Evolutionary conservation across 768 basidiomycete species (phyloP).

Genomic region (Tylopilus vinaceipallidus): DNA sequence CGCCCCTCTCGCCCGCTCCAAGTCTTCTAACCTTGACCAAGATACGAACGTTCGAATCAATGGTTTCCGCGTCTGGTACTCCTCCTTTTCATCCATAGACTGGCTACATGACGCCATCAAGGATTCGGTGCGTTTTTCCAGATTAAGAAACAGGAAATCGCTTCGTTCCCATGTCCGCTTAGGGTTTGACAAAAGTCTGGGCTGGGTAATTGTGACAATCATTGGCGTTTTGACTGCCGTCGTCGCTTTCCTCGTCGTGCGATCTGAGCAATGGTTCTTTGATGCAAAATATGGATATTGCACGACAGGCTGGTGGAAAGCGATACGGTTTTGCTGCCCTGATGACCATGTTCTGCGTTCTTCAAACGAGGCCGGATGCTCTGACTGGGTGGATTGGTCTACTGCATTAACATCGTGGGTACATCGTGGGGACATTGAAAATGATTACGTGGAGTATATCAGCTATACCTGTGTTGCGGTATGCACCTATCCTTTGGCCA

Average conservation of each 20-base stretch:
- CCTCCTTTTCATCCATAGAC: constrained; percentile 87
- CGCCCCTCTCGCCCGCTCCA: constrained; percentile 37
- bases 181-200: constrained; percentile 71
- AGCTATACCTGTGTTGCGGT: constrained; percentile 80
- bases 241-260: constrained; percentile 82
- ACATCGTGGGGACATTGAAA: constrained; percentile 10
- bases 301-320: constrained; percentile 60
- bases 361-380: constrained; percentile 45
- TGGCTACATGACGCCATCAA: constrained; percentile 98
- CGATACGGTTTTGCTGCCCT: constrained; percentile 83
- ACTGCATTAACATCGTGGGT: constrained; percentile 43
- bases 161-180: constrained; percentile 62
- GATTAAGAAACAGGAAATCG: constrained; percentile 68
- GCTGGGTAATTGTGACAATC: constrained; percentile 87
- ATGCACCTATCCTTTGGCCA: constrained; percentile 30
- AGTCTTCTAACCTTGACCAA: constrained; percentile 34
- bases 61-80: constrained; percentile 84
- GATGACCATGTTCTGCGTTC: constrained; percentile 11
- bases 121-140: constrained; percentile 79
- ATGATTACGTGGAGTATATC: constrained; percentile 59
- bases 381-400: constrained; percentile 77
- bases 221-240: constrained; percentile 86
- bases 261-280: constrained; percentile 86
- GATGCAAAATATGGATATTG: constrained; percentile 94
- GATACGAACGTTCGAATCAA: constrained; percentile 69